Evolutionary conservation across 108 stramenopile genomes (phyloP).

Genomic region (Pseudonitzschia multistriata): DNA sequence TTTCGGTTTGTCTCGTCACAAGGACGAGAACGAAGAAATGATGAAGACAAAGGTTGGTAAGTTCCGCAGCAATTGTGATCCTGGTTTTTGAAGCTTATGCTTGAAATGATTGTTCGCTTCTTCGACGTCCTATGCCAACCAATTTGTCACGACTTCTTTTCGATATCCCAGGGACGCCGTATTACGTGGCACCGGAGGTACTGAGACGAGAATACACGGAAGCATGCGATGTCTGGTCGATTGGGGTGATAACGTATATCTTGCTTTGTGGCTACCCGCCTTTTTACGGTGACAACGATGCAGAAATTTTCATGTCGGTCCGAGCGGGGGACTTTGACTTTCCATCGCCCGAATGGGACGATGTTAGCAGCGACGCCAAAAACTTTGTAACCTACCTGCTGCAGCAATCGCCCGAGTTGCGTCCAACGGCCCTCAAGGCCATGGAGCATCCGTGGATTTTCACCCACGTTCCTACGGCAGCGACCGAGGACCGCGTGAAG

Average conservation of each 20-base stretch:
- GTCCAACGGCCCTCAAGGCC: slow-evolving; percentile 72
- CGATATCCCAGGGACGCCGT: slow-evolving; percentile 8
- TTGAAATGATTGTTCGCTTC: not conserved
- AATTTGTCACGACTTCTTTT: not conserved
- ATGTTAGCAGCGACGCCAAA: slow-evolving; percentile 63
- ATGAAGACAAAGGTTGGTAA: slow-evolving; percentile 90
- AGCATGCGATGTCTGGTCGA: slow-evolving; percentile 96
- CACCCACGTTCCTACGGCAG: slow-evolving; percentile 27
- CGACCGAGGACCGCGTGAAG: slow-evolving; percentile 14
- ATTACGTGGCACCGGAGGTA: slow-evolving; percentile 93
- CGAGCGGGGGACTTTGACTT: slow-evolving; percentile 72
- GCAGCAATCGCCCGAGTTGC: slow-evolving; percentile 53
- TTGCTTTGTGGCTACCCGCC: slow-evolving; percentile 97
- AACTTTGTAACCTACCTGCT: slow-evolving; percentile 69
- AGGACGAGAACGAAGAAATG: slow-evolving; percentile 64
- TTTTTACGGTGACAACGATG: slow-evolving; percentile 93
- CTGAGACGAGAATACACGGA: slow-evolving; percentile 90
- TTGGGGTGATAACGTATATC: slow-evolving; percentile 91
- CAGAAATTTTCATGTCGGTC: slow-evolving; percentile 78
- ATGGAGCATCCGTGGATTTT: slow-evolving; percentile 77
- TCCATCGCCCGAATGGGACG: slow-evolving; percentile 86
- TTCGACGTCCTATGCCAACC: not conserved
- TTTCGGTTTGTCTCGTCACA: slow-evolving; percentile 95
- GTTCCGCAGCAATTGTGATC: no score
- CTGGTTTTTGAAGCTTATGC: not conserved